A percentile compares a stretch with the other conserved stretches of the same genome.
phyloP scores from a whole-genome alignment of 1,284 basidiomycete species.

The Ustilago nuda region DNA sequence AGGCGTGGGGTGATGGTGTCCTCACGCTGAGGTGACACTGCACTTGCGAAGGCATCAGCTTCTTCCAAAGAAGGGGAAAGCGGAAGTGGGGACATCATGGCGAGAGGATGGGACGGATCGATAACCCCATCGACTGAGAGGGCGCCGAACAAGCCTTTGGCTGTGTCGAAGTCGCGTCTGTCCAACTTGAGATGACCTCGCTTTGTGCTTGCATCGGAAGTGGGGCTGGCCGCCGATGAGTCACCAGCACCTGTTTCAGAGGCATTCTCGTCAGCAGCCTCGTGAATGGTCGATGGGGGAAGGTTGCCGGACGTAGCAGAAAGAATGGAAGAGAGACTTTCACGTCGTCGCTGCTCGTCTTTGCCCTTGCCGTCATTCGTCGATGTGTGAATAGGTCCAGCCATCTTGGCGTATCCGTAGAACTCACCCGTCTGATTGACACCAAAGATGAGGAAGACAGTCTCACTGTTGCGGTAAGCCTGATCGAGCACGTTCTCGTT shows the following conservation, averaged over 20 bases:
- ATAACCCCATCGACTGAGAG: slow-evolving; percentile 16
- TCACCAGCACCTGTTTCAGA: slow-evolving; percentile 1
- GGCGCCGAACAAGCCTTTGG: slow-evolving; percentile 18
- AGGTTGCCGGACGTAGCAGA: slow-evolving; percentile 23
- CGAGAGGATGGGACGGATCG: not conserved
- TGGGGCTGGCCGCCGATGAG: not conserved
- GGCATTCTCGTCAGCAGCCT: slow-evolving; percentile 26
- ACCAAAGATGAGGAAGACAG: slow-evolving; percentile 88
- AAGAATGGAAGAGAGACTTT: slow-evolving; percentile 28
- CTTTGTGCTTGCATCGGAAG: slow-evolving; percentile 1
- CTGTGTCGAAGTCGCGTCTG: slow-evolving; percentile 37
- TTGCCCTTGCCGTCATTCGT: slow-evolving; percentile 30
- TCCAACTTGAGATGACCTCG: slow-evolving; percentile 24
- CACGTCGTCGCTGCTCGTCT: slow-evolving; percentile 34
- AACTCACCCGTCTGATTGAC: slow-evolving; percentile 84
- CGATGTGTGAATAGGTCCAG: slow-evolving; percentile 53
- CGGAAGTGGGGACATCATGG: slow-evolving; percentile 46
- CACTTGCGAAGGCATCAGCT: slow-evolving; percentile 1
- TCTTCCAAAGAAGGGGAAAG: slow-evolving; percentile 35
- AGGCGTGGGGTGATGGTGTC: slow-evolving; percentile 41
- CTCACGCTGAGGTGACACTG: slow-evolving; percentile 17
- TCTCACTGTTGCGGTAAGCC: slow-evolving; percentile 85
- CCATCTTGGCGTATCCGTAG: slow-evolving; percentile 69
- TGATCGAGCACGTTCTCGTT: slow-evolving; percentile 83
- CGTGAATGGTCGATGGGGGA: slow-evolving; percentile 16